phyloP scores from a whole-genome alignment of 164 flowering plant genomes.

The Kalanchoe fedtschenkoi region DNA sequence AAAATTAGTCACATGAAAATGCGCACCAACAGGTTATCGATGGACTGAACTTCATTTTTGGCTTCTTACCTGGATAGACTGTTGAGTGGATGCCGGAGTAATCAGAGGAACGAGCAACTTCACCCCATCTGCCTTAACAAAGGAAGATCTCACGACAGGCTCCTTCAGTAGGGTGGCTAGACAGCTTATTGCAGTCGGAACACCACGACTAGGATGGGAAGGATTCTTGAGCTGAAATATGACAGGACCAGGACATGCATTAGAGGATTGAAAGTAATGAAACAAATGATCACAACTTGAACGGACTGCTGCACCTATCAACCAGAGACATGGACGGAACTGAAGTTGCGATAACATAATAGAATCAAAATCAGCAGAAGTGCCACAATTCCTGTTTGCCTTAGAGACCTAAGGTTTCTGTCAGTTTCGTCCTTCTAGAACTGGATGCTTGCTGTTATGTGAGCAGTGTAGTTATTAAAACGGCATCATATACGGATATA shows the following conservation, averaged over 20 bases:
- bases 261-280: neutral
- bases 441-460: neutral
- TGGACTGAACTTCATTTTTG: neutral
- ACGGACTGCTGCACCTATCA: too few relatives aligned
- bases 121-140: constrained; percentile 89
- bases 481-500: neutral
- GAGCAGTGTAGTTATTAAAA: neutral
- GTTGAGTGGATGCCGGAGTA: constrained; percentile 89
- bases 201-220: constrained; percentile 69
- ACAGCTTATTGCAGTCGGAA: constrained; percentile 66
- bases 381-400: too few relatives aligned
- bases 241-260: neutral
- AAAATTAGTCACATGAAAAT: too few relatives aligned
- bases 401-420: neutral
- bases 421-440: neutral
- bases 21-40: neutral
- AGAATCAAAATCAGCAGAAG: too few relatives aligned
- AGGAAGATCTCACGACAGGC: constrained; percentile 75
- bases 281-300: neutral
- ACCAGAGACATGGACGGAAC: too few relatives aligned
- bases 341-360: too few relatives aligned
- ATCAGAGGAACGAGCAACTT: constrained; percentile 80
- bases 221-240: constrained; percentile 68
- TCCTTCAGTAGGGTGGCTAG: constrained; percentile 77
- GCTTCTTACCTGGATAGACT: constrained; percentile 94